These are phyloP conservation scores for Candida caryicola DNA, from an alignment of 805 yeast genomes.

Conservation along the genomic window DNA sequence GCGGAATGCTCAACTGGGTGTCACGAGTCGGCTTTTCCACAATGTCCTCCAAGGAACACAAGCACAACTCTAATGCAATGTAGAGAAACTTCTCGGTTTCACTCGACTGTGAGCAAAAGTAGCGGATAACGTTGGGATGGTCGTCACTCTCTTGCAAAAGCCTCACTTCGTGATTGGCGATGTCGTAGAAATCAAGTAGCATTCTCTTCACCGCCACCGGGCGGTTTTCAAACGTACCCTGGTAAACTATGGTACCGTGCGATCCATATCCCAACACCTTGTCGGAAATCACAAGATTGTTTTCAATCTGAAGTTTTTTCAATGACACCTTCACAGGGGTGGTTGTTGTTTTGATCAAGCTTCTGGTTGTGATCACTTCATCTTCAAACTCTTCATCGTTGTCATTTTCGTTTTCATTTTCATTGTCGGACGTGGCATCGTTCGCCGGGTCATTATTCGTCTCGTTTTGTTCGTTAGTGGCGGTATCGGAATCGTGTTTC, in stretches of 20 bases:
- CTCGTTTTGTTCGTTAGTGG: constrained; percentile 3
- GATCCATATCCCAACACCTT: constrained; percentile 91
- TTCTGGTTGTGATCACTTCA: constrained; percentile 25
- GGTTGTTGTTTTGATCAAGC: constrained; percentile 23
- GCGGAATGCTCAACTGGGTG: constrained; percentile 33
- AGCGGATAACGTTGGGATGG: constrained; percentile 91
- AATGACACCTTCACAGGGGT: constrained; percentile 16
- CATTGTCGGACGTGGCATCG: constrained; percentile 10
- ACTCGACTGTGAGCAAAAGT: constrained; percentile 88
- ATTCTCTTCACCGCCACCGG: constrained; percentile 96
- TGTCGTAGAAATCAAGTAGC: constrained; percentile 88
- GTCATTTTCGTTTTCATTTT: constrained; percentile 7
- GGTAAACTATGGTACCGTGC: constrained; percentile 92
- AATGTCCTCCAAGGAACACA: constrained; percentile 83
- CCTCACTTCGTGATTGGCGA: constrained; percentile 88
- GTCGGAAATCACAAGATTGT: constrained; percentile 62
- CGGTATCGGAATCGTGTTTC: constrained; percentile 18
- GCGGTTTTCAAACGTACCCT: constrained; percentile 85
- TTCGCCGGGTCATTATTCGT: constrained; percentile 10
- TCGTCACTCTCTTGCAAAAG: constrained; percentile 91
- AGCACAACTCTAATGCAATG: constrained; percentile 90
- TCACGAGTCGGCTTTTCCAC: constrained; percentile 52
- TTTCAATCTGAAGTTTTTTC: constrained; percentile 41
- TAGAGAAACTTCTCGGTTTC: constrained; percentile 72
- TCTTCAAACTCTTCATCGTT: constrained; percentile 12